Evolutionary conservation across 2,329 filamentous ascomycete species (phyloP).

Genomic region (Paecilomyces fulvus): DNA sequence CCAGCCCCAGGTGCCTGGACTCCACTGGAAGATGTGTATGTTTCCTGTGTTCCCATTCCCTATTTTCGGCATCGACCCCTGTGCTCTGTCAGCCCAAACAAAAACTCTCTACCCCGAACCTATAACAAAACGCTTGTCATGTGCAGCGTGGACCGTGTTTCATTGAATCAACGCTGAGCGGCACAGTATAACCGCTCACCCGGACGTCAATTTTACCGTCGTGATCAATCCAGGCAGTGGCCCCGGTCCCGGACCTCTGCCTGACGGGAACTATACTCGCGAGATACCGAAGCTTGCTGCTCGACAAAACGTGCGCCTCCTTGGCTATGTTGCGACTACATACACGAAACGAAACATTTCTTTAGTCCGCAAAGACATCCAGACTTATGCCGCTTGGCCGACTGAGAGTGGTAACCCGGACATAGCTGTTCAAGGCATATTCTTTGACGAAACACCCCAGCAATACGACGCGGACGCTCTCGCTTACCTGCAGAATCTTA

Average conservation of each 20-base stretch:
- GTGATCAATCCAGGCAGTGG: conserved; percentile 42
- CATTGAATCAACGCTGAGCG: conserved; percentile 13
- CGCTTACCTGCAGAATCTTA: conserved; percentile 27
- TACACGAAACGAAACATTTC: conserved; percentile 37
- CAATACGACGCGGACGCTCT: conserved; percentile 22
- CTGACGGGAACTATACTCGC: conserved; percentile 36
- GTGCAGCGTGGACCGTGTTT: background rate
- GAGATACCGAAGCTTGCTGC: conserved; percentile 33
- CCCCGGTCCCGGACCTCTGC: conserved; percentile 36
- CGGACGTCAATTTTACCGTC: conserved; percentile 41
- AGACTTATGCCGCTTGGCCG: conserved; percentile 39
- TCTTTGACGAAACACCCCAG: conserved; percentile 42
- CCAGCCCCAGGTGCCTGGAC: conserved; percentile 40
- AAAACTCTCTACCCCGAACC: background rate
- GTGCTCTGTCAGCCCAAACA: conserved; percentile 1
- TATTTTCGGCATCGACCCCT: background rate
- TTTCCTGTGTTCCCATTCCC: conserved; percentile 3
- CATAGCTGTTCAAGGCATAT: conserved; percentile 39
- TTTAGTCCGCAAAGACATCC: conserved; percentile 36
- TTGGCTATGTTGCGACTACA: conserved; percentile 45
- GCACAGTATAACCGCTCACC: conserved; percentile 29
- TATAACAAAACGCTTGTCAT: conserved; percentile 7
- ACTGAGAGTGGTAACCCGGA: conserved; percentile 24
- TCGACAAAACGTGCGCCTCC: conserved; percentile 40
- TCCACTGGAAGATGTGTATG: conserved; percentile 37